Evolutionary conservation across 345 rosid species (phyloP).

Genomic region (Trapa incisa): DNA sequence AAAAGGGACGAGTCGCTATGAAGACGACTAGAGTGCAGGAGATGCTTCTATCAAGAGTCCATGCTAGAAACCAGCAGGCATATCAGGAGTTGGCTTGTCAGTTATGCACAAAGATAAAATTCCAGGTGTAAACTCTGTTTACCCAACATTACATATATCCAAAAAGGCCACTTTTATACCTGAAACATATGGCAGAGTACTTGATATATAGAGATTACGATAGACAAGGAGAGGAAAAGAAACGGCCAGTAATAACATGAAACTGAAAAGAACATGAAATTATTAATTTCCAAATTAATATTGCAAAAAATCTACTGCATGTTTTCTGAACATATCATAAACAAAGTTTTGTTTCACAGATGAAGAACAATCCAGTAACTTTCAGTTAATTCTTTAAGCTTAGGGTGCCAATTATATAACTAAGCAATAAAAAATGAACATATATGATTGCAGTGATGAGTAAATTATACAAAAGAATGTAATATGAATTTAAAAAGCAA

Average conservation of each 20-base stretch:
- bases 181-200: constrained; percentile 17
- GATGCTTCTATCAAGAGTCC: background rate
- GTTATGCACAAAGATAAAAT: constrained; percentile 68
- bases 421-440: background rate
- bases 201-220: background rate
- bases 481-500: no score
- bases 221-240: background rate
- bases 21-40: background rate
- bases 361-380: background rate
- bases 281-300: background rate
- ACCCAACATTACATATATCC: constrained; percentile 83
- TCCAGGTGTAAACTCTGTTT: constrained; percentile 86
- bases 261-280: background rate
- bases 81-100: constrained; percentile 55
- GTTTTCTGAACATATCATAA: background rate
- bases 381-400: background rate
- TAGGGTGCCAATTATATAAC: background rate
- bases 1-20: constrained; percentile 8
- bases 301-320: background rate
- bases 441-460: background rate
- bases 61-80: background rate
- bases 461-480: background rate
- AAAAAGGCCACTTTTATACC: constrained; percentile 73
- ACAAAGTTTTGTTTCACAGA: background rate
- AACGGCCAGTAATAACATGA: background rate